These are phyloP conservation scores for Benincasa hispida DNA, from an alignment of 306 rosid species.

Conservation along the genomic window DNA sequence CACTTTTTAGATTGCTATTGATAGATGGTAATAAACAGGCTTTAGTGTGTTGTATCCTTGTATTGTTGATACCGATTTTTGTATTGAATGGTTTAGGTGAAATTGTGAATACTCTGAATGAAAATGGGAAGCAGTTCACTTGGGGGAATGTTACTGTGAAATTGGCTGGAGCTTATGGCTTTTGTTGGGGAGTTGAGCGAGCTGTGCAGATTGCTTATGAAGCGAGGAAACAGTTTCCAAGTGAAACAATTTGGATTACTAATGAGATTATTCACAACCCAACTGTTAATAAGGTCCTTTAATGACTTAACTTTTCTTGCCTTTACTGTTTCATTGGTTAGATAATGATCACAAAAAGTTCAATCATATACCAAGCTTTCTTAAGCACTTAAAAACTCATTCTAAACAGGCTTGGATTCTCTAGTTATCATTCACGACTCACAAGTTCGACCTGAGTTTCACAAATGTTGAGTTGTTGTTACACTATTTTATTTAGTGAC, in stretches of 20 bases:
- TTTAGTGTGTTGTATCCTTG: neutral
- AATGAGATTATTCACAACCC: conserved; percentile 96
- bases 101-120: conserved; percentile 63
- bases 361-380: neutral
- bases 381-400: neutral
- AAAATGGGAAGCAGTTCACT: conserved; percentile 52
- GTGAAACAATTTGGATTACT: conserved; percentile 70
- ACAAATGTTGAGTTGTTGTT: neutral
- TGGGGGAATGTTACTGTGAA: conserved; percentile 89
- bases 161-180: conserved; percentile 76
- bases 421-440: neutral
- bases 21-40: too few species aligned
- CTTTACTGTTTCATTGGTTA: neutral
- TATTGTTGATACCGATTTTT: neutral
- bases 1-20: too few species aligned
- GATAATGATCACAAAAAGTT: neutral
- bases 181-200: conserved; percentile 95
- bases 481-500: neutral
- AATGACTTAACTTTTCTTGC: neutral
- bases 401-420: too few species aligned
- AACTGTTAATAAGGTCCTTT: conserved; percentile 66
- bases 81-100: conserved; percentile 39
- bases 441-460: neutral
- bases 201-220: conserved; percentile 97
- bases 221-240: conserved; percentile 83